Evolutionary conservation across 306 rosid genomes (phyloP), one percentile per base, ranked within the genome.

Genomic region (Fragaria nilgerrensis): DNA sequence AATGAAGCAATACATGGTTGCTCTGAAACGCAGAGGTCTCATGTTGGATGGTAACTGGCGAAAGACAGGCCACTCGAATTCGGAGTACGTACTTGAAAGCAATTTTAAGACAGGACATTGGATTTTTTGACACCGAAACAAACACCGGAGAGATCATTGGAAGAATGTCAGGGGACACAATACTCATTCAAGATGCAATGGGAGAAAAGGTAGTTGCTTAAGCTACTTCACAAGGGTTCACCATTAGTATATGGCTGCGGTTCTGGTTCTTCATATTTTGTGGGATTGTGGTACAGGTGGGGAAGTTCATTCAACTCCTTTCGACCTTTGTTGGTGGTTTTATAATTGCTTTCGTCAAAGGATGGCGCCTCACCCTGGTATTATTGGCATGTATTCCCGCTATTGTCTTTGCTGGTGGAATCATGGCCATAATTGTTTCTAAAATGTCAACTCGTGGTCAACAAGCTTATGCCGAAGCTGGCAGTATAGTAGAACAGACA

Each of bases 91-190:
- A 94, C 87, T 84, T 94, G 85, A 87, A 87, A 80, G 89, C 94
- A 20, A 94, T 92, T 73, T 68, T 94, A 1, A 84, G 94, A 65
- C 98, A 94, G 36, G 98, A 94, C 75, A 89, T 94, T 85, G 88
- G 87, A 25, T 94, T 81, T 86, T 92, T 94, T 58, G 98, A 94
- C 83, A 90, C 91, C 22, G 91, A 94, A 83, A 89, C 96, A 2
- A 81, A 84, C 50, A 90, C 94, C 0, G 97, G 98, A 55, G 97
- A 94, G 68, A 90, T 92, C 32, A 86, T 92, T 78, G 91, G 96
- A 5, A 90, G 97, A 76, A 94, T 92, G 98, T 92, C 97, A 19
- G 97, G 98, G 9, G 98, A 94, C 76, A 94, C 96, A 75, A 85
- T 92, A 83, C 93, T 94, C 84, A 94, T 94, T 65, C 97, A 92